Evolutionary conservation across 106 monocot species (phyloP), one percentile per base, ranked within the genome.

Genomic region (Hemerocallis citrina): DNA sequence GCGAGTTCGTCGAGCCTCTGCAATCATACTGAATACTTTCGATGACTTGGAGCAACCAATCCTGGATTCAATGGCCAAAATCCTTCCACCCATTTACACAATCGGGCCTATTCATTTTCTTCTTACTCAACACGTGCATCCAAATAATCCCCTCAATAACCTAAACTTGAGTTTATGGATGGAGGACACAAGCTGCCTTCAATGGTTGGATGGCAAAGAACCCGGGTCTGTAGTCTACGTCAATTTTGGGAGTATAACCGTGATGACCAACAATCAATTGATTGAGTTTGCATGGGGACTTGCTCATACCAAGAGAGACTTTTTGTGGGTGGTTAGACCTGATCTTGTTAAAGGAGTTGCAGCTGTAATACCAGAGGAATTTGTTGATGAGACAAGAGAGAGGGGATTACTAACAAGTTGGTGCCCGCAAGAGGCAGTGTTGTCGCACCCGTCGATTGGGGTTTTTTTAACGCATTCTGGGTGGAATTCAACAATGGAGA

Each of bases 401-500:
- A 59, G 82, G 21, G 65, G 77, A 0, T 30, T 63, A 12, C 20
- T 82, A 11, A 33, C 62, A 20, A 62, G 69, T 20, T 82, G 77
- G 82, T 82, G 82, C 49, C 39, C 68, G 8, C 77, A 77, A 55
- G 78, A 78, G 52, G 34, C 68, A 17, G 52, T 83, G 2, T 68
- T 83, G 6, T 4, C n/a, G 19, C 74, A 83, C 54, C 57, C 71
- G 13, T 69, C 67, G 1, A 17, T 75, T 32, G 77, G 74, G 50
- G 70, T 69, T 17, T 92, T 92, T 66, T 10, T 92, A 61, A 76
- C 79, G 2, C 91, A 92, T 66, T 80, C 79, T 45, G 86, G 91
- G 19, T 82, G 82, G 78, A 82, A 82, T 64, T 78, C 78, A 28
- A 69, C 69, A 24, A 4, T 79, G 34, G 83, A 84, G 49, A 69